Base-by-base conservation (phyloP, 1,284 basidiomycete species). In the Chondrostereum purpureum region DNA sequence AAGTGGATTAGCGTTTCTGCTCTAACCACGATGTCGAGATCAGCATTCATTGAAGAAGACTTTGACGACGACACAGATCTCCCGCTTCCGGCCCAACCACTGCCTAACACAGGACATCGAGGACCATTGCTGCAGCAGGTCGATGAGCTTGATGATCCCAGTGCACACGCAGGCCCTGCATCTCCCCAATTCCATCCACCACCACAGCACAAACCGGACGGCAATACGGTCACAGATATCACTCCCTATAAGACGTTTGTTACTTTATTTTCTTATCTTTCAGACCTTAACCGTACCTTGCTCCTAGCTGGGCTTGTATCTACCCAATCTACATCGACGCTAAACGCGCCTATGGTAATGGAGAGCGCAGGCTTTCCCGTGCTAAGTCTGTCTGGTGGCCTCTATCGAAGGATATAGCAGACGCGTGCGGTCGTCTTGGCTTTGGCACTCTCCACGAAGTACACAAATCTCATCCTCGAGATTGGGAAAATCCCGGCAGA, bases 321-420 rank as follows among this genome's bases (percentile, higher is more conserved):
- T 99, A 99, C 62, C 95, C 95, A 2, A 88, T 96, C 58, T 98
- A 98, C 68, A 83, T 98, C 53, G 95, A 99, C 63, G 92, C 93
- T 38, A 97, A 97, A 64, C 84, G 85, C 10, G 83, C 91, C 2
- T 88, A 88, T 61, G 78, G 82, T 5, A 83, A 78, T 6, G 91
- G 92, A 13, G 80, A 88, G 53, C 80, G 95, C 33, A 78, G 93
- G 43, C 80, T 98, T 22, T 68, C 83, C 16, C 79, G 92, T 43
- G 73, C 78, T 46, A 83, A 89, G 61, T 77, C 86, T 49, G 64
- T 95, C n/a, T 93, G 92, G 83, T 97, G 89, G 87, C 94, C 95
- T 3, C 77, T 93, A 46, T 92, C 89, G 64, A 85, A 89, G 52
- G 88, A 92, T 60, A 92, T 98, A 46, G 88, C 90, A 4, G 84